These are phyloP conservation scores for Colletotrichum melonis DNA, from an alignment of 2,329 filamentous ascomycete species.

Conservation along the genomic window DNA sequence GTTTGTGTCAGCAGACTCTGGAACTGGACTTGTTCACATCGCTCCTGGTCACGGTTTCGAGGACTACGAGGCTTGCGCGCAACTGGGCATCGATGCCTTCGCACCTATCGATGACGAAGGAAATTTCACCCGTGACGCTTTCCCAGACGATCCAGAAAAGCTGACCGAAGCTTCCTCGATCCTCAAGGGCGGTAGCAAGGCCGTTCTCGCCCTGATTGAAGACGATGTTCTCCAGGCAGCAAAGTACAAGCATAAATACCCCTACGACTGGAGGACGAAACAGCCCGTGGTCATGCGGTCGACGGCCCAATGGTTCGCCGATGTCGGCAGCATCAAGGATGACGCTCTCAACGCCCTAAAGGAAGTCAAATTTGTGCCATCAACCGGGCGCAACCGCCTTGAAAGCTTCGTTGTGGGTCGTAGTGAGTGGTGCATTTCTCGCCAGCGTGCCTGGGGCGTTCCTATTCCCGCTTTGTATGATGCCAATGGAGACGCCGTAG, in stretches of 20 bases:
- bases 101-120: slow-evolving; percentile 88
- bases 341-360: slow-evolving; percentile 77
- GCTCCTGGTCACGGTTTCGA: slow-evolving; percentile 97
- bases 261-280: slow-evolving; percentile 98
- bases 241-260: slow-evolving; percentile 89
- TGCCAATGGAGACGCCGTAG: slow-evolving; percentile 77
- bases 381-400: slow-evolving; percentile 77
- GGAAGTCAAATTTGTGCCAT: slow-evolving; percentile 82
- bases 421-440: slow-evolving; percentile 97
- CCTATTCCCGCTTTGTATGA: slow-evolving; percentile 93
- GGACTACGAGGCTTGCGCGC: slow-evolving; percentile 86
- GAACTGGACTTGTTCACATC: slow-evolving; percentile 93
- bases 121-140: slow-evolving; percentile 82
- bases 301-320: slow-evolving; percentile 98
- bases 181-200: slow-evolving; percentile 74
- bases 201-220: slow-evolving; percentile 76
- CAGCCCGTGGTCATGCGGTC: slow-evolving; percentile 90
- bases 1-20: slow-evolving; percentile 91
- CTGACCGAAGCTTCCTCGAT: slow-evolving; percentile 78
- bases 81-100: slow-evolving; percentile 77
- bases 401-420: slow-evolving; percentile 88
- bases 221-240: slow-evolving; percentile 76
- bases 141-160: slow-evolving; percentile 73
- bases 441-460: slow-evolving; percentile 95
- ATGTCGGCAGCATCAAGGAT: slow-evolving; percentile 85